Evolutionary conservation across 2,329 filamentous ascomycete genomes (phyloP).

Genomic region (Hypoxylon sp.): DNA sequence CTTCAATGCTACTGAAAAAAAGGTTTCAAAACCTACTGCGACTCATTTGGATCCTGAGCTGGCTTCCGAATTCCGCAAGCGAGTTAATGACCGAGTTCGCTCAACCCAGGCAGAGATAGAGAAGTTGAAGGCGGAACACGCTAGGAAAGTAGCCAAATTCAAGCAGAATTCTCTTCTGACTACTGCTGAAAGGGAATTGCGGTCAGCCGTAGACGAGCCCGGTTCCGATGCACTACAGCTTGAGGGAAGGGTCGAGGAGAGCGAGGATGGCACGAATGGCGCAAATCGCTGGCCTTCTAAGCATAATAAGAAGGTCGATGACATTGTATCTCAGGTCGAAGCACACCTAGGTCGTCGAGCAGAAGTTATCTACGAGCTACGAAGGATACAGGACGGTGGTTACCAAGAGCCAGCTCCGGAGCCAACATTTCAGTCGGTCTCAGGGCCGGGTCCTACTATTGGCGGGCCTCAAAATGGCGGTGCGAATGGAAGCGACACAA

Average conservation of each 20-base stretch:
- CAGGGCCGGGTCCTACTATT: constrained; percentile 27
- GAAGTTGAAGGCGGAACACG: constrained; percentile 84
- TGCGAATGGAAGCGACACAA: constrained; percentile 49
- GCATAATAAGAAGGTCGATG: constrained; percentile 72
- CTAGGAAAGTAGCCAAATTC: constrained; percentile 80
- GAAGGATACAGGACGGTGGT: constrained; percentile 84
- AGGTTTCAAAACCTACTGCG: constrained; percentile 72
- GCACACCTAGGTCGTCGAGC: constrained; percentile 76
- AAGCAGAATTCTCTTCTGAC: constrained; percentile 78
- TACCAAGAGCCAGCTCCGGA: constrained; percentile 73
- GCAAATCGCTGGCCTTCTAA: constrained; percentile 58
- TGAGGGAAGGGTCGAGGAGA: constrained; percentile 68
- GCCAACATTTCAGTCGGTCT: constrained; percentile 53
- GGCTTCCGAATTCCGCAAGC: constrained; percentile 85
- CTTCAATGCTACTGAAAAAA: constrained; percentile 62
- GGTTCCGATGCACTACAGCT: constrained; percentile 74
- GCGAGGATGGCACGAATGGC: constrained; percentile 65
- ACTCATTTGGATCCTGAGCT: constrained; percentile 81
- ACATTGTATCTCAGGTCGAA: constrained; percentile 83
- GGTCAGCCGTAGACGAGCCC: constrained; percentile 73
- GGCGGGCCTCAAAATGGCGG: constrained; percentile 44
- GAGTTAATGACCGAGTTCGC: constrained; percentile 79
- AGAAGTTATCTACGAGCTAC: constrained; percentile 73
- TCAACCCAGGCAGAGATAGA: constrained; percentile 86
- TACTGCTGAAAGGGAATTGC: constrained; percentile 81